A percentile compares a stretch with the other conserved stretches of the same genome.
phyloP scores from a whole-genome alignment of 176 grass and related monocot species.

The Avena insularis region DNA sequence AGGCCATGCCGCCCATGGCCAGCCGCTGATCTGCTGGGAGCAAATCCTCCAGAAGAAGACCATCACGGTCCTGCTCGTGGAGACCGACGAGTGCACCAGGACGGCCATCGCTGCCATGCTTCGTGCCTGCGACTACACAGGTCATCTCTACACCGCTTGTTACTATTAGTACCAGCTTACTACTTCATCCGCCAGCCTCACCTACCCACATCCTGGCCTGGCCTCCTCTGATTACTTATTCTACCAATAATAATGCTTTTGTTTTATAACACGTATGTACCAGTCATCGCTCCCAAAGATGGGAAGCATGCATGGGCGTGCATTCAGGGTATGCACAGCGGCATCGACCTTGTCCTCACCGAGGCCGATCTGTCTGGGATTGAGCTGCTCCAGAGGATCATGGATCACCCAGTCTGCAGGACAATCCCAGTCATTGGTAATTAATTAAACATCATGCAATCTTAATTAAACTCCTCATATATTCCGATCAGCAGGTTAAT shows the following conservation, averaged over 20 bases:
- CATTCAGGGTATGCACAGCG: slow-evolving; percentile 61
- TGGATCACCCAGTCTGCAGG: slow-evolving; percentile 72
- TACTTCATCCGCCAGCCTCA: too few species aligned
- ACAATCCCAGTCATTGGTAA: slow-evolving; percentile 84
- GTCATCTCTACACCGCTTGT: too few species aligned
- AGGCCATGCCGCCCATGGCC: too few species aligned
- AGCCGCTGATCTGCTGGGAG: too few species aligned
- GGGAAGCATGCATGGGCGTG: slow-evolving; percentile 76
- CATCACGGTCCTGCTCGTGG: too few species aligned
- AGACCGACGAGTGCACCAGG: too few species aligned
- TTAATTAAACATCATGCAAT: neutral
- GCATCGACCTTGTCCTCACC: slow-evolving; percentile 78
- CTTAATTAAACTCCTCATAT: slow-evolving; percentile 40
- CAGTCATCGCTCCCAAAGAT: slow-evolving; percentile 64
- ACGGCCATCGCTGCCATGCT: too few species aligned
- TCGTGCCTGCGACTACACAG: too few species aligned
- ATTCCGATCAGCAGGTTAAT: too few species aligned
- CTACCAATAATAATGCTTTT: neutral
- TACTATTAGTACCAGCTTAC: neutral
- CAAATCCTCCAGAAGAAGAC: too few species aligned
- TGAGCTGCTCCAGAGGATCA: slow-evolving; percentile 71
- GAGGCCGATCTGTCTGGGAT: slow-evolving; percentile 78
- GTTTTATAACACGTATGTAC: too few species aligned
- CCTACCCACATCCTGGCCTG: too few species aligned
- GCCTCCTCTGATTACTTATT: neutral